Base-by-base conservation (phyloP, 116 monocot genomes). In the Papilionanthe hybrid region DNA sequence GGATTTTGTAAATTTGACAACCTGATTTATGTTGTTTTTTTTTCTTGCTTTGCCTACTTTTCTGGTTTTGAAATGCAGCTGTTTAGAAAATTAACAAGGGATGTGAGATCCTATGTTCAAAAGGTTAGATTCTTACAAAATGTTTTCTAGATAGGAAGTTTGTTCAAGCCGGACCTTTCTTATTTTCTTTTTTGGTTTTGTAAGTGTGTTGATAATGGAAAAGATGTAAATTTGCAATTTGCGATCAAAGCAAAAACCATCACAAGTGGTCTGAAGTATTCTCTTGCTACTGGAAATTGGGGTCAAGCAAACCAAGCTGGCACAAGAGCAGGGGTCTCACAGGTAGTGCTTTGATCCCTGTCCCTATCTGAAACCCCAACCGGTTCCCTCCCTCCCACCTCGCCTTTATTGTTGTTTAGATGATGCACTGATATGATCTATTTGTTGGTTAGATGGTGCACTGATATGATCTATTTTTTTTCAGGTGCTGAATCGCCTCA, bases 271-370 rank as follows among this genome's bases (percentile, higher is more conserved):
- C 91, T 99, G 45, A 95, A 95, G 81, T 99, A 99, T 65, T 99
- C 95, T 41, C 93, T 99, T 80, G 95, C 99, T 78, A 99, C 95
- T 85, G 99, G 99, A 72, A 99, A 99, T 45, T 99, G 95, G 99
- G 99, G 99, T 43, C 95, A 93, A 80, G 95, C 99, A 75, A 99
- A 99, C 82, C 93, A 95, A 85, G 99, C 99, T 88, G 99, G 99
- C 71, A 95, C 99, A 22, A 92, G 99, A 80, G 93, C 99, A 72
- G 95, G 99, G 67, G 99, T 99, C 79, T 99, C 99, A 72, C 99
- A 99, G 95, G 95, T 99, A 8, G 75, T 77, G 73, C 72, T 75
- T 7, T 45, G 29, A 66, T 22, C 77, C 47, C 18, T 75, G 49
- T 42, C 83, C 25, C 65, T 72, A 22, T 15, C 2, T 0, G 29